phyloP scores from a whole-genome alignment of 106 monocot genomes.

The Hemerocallis citrina region DNA sequence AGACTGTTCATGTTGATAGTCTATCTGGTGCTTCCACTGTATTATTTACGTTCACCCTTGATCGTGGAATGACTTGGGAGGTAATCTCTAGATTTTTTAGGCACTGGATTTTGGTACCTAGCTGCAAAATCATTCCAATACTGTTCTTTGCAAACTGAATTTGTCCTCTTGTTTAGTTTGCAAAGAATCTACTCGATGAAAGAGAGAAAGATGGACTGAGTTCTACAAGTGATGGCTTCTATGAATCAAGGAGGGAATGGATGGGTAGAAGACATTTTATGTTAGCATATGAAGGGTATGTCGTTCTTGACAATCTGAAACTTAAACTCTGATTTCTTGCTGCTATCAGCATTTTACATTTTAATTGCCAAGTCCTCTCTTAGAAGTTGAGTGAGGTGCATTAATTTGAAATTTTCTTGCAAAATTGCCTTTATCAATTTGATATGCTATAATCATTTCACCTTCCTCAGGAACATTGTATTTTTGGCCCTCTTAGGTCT shows the following conservation, averaged over 20 bases:
- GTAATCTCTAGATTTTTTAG: constrained; percentile 19
- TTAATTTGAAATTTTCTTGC: too few species aligned
- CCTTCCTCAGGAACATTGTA: too few species aligned
- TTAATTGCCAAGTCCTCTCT: too few species aligned
- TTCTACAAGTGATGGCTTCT: constrained; percentile 68
- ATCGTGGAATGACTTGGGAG: constrained; percentile 93
- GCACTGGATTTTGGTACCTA: not conserved
- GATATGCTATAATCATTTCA: too few species aligned
- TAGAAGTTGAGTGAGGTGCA: too few species aligned
- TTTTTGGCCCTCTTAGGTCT: too few species aligned
- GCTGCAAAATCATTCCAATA: not conserved
- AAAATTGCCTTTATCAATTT: too few species aligned
- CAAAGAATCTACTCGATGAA: constrained; percentile 70
- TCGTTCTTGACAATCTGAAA: too few species aligned
- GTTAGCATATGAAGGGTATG: constrained; percentile 85
- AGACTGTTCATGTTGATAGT: constrained; percentile 86
- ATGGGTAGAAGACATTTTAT: constrained; percentile 88
- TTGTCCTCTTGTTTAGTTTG: constrained; percentile 40
- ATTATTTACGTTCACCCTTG: constrained; percentile 71
- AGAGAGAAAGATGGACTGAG: constrained; percentile 34
- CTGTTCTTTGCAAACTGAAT: not conserved
- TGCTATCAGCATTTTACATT: too few species aligned
- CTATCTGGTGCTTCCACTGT: constrained; percentile 88
- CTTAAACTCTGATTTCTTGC: too few species aligned
- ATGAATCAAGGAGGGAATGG: constrained; percentile 97